A percentile compares a stretch with the other conserved stretches of the same genome.
Conservation (phyloP, 352 stramenopile genomes). For the Phytopythium mirpurense region DNA sequence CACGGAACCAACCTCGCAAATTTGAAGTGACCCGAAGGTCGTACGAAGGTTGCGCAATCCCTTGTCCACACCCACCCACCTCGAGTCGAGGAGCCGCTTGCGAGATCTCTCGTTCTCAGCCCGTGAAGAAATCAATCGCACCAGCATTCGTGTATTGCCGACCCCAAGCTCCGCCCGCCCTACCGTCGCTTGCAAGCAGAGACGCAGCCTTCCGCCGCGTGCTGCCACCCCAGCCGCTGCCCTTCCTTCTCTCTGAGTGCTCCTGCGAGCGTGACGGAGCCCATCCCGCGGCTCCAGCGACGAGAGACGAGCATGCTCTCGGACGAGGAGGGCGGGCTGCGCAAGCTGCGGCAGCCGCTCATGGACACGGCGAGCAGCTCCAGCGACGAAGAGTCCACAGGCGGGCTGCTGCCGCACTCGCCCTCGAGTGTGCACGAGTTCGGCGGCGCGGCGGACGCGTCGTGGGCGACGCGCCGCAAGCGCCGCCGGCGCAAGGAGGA, state of each 20-base stretch:
- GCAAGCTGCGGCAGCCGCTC: constrained; percentile 27
- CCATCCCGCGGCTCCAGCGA: too few relatives aligned
- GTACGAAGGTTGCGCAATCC: constrained; percentile 6
- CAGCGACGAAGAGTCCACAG: constrained; percentile 16
- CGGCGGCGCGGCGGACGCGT: constrained; percentile 12
- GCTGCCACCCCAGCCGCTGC: not conserved
- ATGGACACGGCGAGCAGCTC: constrained; percentile 14
- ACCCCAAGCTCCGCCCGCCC: too few relatives aligned
- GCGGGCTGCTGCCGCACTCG: constrained; percentile 15
- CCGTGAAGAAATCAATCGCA: not conserved
- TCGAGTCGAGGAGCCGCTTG: constrained; percentile 4
- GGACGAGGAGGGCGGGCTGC: constrained; percentile 19
- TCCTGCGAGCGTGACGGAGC: too few relatives aligned
- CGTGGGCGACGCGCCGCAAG: constrained; percentile 17
- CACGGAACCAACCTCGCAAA: too few relatives aligned
- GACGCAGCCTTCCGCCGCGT: not conserved
- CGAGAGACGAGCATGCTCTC: constrained; percentile 16
- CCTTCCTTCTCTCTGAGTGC: too few relatives aligned
- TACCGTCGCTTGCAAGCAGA: too few relatives aligned
- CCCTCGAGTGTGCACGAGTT: constrained; percentile 9
- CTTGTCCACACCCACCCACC: not conserved
- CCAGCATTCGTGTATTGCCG: not conserved
- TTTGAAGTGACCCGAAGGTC: constrained; percentile 1
- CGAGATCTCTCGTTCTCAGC: not conserved
- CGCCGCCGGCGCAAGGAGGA: constrained; percentile 34